These are phyloP conservation scores for Candida bentonensis DNA, from an alignment of 805 yeast genomes.

Conservation along the genomic window DNA sequence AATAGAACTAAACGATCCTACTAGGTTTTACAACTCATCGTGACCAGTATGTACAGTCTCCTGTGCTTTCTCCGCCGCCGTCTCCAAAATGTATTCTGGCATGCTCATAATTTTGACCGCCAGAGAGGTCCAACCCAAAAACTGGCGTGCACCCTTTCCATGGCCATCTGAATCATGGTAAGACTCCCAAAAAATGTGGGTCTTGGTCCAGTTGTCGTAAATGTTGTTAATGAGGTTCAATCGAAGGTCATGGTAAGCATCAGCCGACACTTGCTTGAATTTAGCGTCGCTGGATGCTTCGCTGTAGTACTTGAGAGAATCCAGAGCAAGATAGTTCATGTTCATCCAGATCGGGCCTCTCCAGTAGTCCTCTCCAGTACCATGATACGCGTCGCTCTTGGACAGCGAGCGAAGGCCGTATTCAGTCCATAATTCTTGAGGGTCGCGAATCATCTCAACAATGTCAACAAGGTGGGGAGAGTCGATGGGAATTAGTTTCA, in stretches of 20 bases:
- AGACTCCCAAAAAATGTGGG: constrained; percentile 86
- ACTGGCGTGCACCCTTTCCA: constrained; percentile 74
- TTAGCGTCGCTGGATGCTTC: constrained; percentile 19
- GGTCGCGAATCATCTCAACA: constrained; percentile 48
- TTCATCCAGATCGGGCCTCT: constrained; percentile 89
- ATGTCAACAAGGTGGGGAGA: constrained; percentile 36
- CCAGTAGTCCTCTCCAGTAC: constrained; percentile 87
- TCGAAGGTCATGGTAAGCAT: constrained; percentile 47
- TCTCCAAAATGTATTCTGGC: constrained; percentile 37
- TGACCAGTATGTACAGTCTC: too few species aligned
- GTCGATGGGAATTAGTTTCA: constrained; percentile 43
- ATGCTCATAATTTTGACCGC: constrained; percentile 69
- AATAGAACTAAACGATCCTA: too few species aligned
- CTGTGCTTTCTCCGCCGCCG: too few species aligned
- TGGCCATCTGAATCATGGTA: constrained; percentile 66
- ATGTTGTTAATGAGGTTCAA: constrained; percentile 55
- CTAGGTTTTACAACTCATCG: too few species aligned
- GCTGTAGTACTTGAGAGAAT: constrained; percentile 47
- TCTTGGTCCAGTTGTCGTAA: constrained; percentile 48
- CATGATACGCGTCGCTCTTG: constrained; percentile 46
- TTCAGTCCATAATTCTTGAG: constrained; percentile 59
- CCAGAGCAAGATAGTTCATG: constrained; percentile 72
- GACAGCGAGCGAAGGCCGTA: constrained; percentile 78
- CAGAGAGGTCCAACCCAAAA: constrained; percentile 88
- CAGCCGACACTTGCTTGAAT: constrained; percentile 27